Evolutionary conservation across 768 basidiomycete genomes (phyloP).

Genomic region (Trametes maxima): DNA sequence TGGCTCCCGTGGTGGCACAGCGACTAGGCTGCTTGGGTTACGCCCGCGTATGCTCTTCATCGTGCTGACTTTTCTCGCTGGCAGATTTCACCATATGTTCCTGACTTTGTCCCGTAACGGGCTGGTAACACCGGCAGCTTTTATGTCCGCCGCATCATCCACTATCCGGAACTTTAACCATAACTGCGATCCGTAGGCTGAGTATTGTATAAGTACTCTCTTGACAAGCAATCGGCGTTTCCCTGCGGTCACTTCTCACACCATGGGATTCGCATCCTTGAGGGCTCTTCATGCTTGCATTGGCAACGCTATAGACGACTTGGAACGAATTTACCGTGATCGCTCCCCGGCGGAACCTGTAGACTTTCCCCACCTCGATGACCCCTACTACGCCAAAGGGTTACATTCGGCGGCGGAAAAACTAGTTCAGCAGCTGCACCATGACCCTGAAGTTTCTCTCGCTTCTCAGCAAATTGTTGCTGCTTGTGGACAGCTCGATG

Average conservation of each 20-base stretch:
- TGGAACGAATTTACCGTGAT: conserved; percentile 51
- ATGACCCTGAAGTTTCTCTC: conserved; percentile 57
- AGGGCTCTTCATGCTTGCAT: conserved; percentile 65
- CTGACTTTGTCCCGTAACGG: no score
- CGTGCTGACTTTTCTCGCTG: no score
- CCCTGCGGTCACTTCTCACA: background rate
- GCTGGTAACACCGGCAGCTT: no score
- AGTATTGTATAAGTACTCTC: no score
- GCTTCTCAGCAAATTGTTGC: conserved; percentile 68
- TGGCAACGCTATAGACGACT: conserved; percentile 65
- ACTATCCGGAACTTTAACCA: no score
- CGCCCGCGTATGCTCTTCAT: no score
- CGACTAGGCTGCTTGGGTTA: no score
- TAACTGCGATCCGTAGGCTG: no score
- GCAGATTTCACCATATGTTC: no score
- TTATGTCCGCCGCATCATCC: no score
- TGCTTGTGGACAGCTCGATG: conserved; percentile 67
- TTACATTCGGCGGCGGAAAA: background rate
- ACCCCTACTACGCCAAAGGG: conserved; percentile 9
- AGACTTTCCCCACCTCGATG: conserved; percentile 15
- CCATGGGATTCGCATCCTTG: conserved; percentile 59
- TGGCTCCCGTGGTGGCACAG: no score
- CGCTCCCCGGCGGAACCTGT: conserved; percentile 3
- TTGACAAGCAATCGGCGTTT: no score
- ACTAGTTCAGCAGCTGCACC: conserved; percentile 51